Evolutionary conservation across 108 stramenopile genomes (phyloP), one percentile per base, ranked within the genome.

Genomic region (Cyclotella sp.): DNA sequence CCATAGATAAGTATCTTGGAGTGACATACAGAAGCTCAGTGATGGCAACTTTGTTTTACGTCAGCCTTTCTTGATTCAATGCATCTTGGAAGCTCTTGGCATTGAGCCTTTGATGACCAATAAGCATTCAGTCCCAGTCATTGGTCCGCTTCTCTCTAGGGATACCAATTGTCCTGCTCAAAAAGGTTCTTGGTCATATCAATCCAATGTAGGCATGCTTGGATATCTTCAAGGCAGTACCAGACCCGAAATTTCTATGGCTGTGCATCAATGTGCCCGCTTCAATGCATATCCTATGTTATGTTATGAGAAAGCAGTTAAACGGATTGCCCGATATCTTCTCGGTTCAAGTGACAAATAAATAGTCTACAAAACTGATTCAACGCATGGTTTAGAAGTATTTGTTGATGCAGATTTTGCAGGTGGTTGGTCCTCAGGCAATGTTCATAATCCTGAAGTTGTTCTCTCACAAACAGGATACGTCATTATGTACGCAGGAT

Each of bases 321-420:
- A 75, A 26, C 5, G 61, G 0, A 79, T 84, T 41, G 61, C 68
- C n/a, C 45, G 57, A 3, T 84, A 79, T 54, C 55, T 84, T 6
- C 51, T 49, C 1, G 64, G 44, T 6, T 64, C 83, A 13, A 63
- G 29, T 19, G 72, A 84, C 34, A 68, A 70, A 45, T 78, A 74
- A 3, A 30, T 79, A 8, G 46, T 72, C 24, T 60, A 65, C 24
- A 65, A 55, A 15, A 75, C 75, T 16, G 67, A 75, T 58, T 15
- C 44, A 10, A 21, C 52, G 0, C 49, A 49, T 21, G 70, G 73
- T 15, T 40, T 82, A 18, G 63, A 82, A 60, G 74, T 73, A 27
- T 76, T 51, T 64, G 81, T 70, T 2, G 80, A 81, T 40, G 80
- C 80, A 22, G 73, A 74, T 28, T 81, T 75, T 63, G 80, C 68